Evolutionary conservation across 1,139 yeast species (phyloP).

Genomic region (Taiozyma onychis): DNA sequence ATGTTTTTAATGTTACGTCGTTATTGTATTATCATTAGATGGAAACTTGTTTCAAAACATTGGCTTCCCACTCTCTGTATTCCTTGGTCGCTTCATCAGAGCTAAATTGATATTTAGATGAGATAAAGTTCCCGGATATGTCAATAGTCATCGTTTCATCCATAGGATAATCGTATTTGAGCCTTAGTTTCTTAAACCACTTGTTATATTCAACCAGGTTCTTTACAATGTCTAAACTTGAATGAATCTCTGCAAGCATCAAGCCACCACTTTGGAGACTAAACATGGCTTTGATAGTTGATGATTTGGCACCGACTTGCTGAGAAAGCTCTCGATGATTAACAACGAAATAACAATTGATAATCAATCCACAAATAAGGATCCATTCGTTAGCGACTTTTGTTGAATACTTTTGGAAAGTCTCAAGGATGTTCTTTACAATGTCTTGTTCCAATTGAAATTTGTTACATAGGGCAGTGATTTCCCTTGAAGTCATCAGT

Average conservation of each 20-base stretch:
- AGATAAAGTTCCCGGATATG: conserved; percentile 14
- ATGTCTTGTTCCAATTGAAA: conserved; percentile 54
- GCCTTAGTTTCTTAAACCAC: conserved; percentile 48
- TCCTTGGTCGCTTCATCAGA: not conserved
- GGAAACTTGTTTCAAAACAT: not conserved
- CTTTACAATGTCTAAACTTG: conserved; percentile 48
- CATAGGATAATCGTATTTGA: conserved; percentile 20
- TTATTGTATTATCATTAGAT: not conserved
- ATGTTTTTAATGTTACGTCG: not conserved
- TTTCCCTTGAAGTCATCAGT: conserved; percentile 40
- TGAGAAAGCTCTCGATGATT: conserved; percentile 41
- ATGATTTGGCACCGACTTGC: conserved; percentile 44
- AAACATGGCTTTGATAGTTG: conserved; percentile 45
- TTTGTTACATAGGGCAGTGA: conserved; percentile 54
- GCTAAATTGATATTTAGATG: conserved; percentile 10
- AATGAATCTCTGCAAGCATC: conserved; percentile 39
- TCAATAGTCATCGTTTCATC: conserved; percentile 2
- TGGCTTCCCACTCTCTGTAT: conserved; percentile 8
- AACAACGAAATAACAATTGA: conserved; percentile 52
- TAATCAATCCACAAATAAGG: conserved; percentile 57
- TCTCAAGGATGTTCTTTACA: conserved; percentile 44
- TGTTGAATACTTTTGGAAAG: conserved; percentile 45
- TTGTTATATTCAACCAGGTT: conserved; percentile 47
- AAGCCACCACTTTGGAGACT: conserved; percentile 49
- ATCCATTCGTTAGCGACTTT: conserved; percentile 64